Base-by-base conservation (phyloP, 2,329 filamentous ascomycete genomes). In the Colletotrichum brevisporum region DNA sequence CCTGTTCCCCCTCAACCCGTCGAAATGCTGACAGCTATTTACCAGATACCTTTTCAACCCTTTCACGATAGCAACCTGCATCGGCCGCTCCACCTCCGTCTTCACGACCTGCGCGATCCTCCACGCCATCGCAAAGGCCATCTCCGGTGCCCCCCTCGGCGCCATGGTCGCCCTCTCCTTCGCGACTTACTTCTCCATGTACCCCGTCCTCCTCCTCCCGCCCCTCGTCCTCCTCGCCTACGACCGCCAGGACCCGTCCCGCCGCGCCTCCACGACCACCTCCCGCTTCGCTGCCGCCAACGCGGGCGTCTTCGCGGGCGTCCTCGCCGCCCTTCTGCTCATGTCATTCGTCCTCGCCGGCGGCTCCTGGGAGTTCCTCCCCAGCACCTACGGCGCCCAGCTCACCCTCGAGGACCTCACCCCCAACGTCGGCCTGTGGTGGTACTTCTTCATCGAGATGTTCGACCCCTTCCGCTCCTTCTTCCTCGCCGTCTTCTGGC, bases 401-500 rank as follows among this genome's bases (percentile, higher is more conserved):
- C 87, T 99, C 45, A 90, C 96, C 1, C 88, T 99, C 3, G 94
- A 94, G 9, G 96, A 99, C 77, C 86, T 99, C 48, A 97, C 95
- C 0, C 96, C 96, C 13, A 99, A 98, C 73, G 92, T 97, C 36
- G 96, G 96, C 1, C 86, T 99, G 1, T 99, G 96, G 96, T 99
- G 96, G 96, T 99, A 99, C 82, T 99, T 99, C 83, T 98, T 99
- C 78, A 97, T 97, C 74, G 95, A 99, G 78, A 99, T 99, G 90
- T 99, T 99, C 79, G 96, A 99, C 82, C 95, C 95, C 1, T 99
- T 99, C 86, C 89, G 96, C 47, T 91, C 92, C 74, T 99, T 99
- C 85, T 99, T 98, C 86, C 88, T 99, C 3, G 96, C 93, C 63
- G 95, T 99, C 56, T 99, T 99, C 83, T 98, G 97, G 94, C 88